A percentile compares a stretch with the other conserved stretches of the same genome.
These are phyloP conservation scores for Aspergillus pseudoglaucus DNA, from an alignment of 2,329 filamentous ascomycete species.

Conservation along the genomic window DNA sequence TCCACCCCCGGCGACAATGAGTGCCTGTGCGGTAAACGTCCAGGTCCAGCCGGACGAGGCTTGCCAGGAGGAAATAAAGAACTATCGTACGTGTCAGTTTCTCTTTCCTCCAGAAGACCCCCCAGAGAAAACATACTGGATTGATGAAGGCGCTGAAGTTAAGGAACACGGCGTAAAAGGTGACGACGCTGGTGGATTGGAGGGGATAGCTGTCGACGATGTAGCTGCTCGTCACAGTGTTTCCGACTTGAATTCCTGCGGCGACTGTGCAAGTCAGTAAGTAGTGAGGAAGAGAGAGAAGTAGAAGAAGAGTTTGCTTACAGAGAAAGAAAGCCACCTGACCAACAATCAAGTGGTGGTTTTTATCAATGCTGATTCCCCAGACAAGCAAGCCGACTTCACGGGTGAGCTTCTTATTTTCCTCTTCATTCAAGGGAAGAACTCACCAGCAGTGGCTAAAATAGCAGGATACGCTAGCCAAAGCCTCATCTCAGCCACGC, in stretches of 20 bases:
- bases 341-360: conserved; percentile 53
- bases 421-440: neutral
- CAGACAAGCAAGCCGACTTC: conserved; percentile 47
- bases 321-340: conserved; percentile 52
- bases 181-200: conserved; percentile 49
- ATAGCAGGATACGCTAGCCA: conserved; percentile 52
- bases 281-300: neutral
- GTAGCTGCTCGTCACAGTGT: conserved; percentile 48
- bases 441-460: conserved; percentile 37
- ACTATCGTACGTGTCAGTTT: conserved; percentile 21
- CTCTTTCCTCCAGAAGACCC: too few species aligned
- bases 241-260: conserved; percentile 52
- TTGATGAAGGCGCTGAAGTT: conserved; percentile 46
- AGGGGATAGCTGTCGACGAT: conserved; percentile 52
- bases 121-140: too few species aligned
- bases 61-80: conserved; percentile 48
- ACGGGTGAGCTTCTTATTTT: neutral
- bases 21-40: conserved; percentile 45
- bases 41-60: conserved; percentile 43
- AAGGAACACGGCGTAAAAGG: conserved; percentile 50
- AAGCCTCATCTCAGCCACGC: conserved; percentile 49
- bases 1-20: conserved; percentile 40
- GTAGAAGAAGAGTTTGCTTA: conserved; percentile 23
- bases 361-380: conserved; percentile 49
- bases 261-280: conserved; percentile 34